Conservation (phyloP, 345 rosid species). For the Citrus reticulata region DNA sequence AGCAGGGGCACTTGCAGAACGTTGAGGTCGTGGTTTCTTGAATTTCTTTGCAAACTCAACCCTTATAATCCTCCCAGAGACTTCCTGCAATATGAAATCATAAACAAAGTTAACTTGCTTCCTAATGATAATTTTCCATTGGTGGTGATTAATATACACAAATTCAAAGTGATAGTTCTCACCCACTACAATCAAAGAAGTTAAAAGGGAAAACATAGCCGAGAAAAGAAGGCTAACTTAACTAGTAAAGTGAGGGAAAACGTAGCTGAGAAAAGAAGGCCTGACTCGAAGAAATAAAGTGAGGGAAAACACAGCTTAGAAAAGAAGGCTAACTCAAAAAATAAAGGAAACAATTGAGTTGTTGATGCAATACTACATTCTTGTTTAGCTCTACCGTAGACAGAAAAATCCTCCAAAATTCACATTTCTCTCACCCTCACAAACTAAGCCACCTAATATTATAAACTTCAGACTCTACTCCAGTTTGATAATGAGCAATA, state of each 20-base stretch:
- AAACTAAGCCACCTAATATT: not conserved
- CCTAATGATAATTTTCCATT: not conserved
- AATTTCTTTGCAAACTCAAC: conserved; percentile 71
- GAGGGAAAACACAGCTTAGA: not conserved
- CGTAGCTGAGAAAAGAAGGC: not conserved
- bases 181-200: not conserved
- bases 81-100: conserved; percentile 45
- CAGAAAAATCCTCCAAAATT: not conserved
- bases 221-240: not conserved
- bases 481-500: not conserved
- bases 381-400: not conserved
- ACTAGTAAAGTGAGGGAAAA: not conserved
- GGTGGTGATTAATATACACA: not conserved
- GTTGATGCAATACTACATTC: not conserved
- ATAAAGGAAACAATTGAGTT: not conserved
- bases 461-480: not conserved
- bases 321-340: not conserved
- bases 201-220: not conserved
- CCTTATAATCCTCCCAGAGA: conserved; percentile 65
- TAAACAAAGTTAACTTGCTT: not conserved
- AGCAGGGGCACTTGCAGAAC: conserved; percentile 15
- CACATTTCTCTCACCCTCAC: not conserved
- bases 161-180: not conserved
- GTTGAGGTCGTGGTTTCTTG: conserved; percentile 43
- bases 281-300: not conserved